Evolutionary conservation across 176 grass and related monocot species (phyloP), one percentile per base, ranked within the genome.

Genomic region (Oryza meyeriana): DNA sequence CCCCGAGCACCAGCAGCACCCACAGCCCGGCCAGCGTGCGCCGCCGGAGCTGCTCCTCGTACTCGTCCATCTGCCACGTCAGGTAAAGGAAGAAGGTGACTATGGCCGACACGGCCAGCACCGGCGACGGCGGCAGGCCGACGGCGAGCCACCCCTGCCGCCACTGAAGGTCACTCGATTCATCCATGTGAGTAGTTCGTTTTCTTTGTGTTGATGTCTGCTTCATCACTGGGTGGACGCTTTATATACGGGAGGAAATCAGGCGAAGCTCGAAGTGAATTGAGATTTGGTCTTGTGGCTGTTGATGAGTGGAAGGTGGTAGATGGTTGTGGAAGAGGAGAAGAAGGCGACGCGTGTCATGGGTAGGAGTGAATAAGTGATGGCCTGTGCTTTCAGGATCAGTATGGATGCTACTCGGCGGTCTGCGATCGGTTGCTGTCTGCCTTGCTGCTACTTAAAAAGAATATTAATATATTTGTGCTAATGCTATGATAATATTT

Each of bases 61-160:
- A 74, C 57, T 85, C 76, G 4, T 75, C 84, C 26, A 81, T 74
- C 61, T 68, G 44, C 70, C 77, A 86, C 33, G 69, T 42, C 1
- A 86, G 69, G 61, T 59, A 86, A 18, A 86, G 84, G 70, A 86
- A 68, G 61, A 86, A 67, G 31, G 1, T 1, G 32, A 80, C 68
- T 33, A 86, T 80, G 61, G 26, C 13, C 8, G 61, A 38, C 0
- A 86, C 31, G 4, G 44, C 44, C 2, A 86, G 61, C 77, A 86
- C 61, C 61, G 61, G 77, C 20, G 31, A 42, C 32, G 76, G 42
- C 24, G 84, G 76, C 59, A 58, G 27, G 11, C 31, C 55, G 16
- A 64, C 42, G 55, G 71, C 29, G 2, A 55, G 14, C 71, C 72
- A 84, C 2, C 81, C 81, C 4, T 41, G 72, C 44, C 20, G 52